phyloP scores from a whole-genome alignment of 352 stramenopile species.

The Thalassiosira exigua region DNA sequence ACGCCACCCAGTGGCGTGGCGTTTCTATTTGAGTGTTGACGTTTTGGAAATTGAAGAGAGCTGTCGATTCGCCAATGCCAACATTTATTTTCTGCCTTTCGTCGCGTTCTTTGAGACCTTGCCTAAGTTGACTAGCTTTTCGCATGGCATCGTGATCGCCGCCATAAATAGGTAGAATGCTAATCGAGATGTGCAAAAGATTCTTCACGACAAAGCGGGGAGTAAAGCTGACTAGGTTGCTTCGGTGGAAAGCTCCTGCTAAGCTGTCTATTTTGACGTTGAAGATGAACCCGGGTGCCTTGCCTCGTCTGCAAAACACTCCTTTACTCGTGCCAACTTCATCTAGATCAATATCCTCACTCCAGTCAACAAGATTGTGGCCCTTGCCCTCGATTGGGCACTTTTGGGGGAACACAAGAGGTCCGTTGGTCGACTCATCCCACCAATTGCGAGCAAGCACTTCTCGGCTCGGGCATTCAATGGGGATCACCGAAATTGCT shows the following conservation, averaged over 20 bases:
- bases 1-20: conserved; percentile 35
- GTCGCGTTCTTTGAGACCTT: conserved; percentile 8
- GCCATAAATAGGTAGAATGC: conserved; percentile 47
- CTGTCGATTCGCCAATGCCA: conserved; percentile 31
- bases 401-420: conserved; percentile 47
- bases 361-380: conserved; percentile 45
- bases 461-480: conserved; percentile 38
- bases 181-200: conserved; percentile 53
- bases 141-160: conserved; percentile 20
- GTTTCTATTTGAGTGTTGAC: conserved; percentile 14
- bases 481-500: conserved; percentile 31
- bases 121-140: conserved; percentile 26
- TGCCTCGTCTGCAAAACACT: conserved; percentile 45
- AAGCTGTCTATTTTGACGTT: conserved; percentile 53
- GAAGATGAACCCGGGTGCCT: conserved; percentile 51
- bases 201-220: conserved; percentile 70
- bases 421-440: conserved; percentile 45
- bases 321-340: conserved; percentile 38
- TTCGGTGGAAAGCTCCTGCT: conserved; percentile 53
- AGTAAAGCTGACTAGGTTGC: conserved; percentile 47
- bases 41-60: conserved; percentile 45
- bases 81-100: conserved; percentile 22
- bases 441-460: conserved; percentile 38
- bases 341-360: conserved; percentile 53
- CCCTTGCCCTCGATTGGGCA: conserved; percentile 11